Percentiles rank a stretch among this genome's conserved stretches.
These are phyloP conservation scores for Auricularia cornea DNA, from an alignment of 768 basidiomycete species.

Conservation along the genomic window DNA sequence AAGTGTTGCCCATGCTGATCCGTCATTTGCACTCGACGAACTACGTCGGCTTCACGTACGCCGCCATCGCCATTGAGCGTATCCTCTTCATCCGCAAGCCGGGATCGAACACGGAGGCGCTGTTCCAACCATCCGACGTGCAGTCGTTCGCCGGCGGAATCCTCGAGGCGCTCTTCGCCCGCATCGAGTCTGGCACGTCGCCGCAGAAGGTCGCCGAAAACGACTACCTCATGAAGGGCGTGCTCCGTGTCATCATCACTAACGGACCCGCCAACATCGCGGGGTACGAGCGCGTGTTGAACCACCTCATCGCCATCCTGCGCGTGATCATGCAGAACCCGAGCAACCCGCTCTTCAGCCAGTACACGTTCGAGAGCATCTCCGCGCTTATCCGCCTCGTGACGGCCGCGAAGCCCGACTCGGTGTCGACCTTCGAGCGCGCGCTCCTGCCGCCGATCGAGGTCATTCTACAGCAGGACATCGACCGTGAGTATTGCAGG, in stretches of 20 bases:
- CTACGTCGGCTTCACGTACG: conserved; percentile 93
- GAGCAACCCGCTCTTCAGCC: conserved; percentile 95
- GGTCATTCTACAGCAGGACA: conserved; percentile 82
- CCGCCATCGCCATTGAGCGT: conserved; percentile 96
- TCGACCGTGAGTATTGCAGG: conserved; percentile 58
- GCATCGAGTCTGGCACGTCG: conserved; percentile 69
- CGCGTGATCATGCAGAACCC: conserved; percentile 91
- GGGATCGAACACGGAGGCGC: not conserved
- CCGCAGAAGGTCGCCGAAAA: conserved; percentile 95
- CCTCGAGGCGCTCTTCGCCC: conserved; percentile 60
- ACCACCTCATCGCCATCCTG: conserved; percentile 72
- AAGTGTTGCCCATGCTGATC: conserved; percentile 80
- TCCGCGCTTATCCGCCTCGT: conserved; percentile 90
- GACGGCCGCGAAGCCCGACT: conserved; percentile 56
- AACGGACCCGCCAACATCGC: conserved; percentile 72
- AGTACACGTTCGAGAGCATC: conserved; percentile 94
- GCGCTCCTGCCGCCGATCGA: conserved; percentile 83
- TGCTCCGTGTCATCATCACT: conserved; percentile 89
- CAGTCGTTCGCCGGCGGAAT: conserved; percentile 72
- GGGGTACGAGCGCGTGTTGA: conserved; percentile 54
- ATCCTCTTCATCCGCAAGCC: conserved; percentile 72
- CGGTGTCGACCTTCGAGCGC: conserved; percentile 68
- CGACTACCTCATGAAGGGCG: conserved; percentile 95
- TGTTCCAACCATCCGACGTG: conserved; percentile 44
- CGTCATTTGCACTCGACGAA: conserved; percentile 75